Conservation (phyloP, 106 monocot genomes). For the Dioscorea dumetorum region DNA sequence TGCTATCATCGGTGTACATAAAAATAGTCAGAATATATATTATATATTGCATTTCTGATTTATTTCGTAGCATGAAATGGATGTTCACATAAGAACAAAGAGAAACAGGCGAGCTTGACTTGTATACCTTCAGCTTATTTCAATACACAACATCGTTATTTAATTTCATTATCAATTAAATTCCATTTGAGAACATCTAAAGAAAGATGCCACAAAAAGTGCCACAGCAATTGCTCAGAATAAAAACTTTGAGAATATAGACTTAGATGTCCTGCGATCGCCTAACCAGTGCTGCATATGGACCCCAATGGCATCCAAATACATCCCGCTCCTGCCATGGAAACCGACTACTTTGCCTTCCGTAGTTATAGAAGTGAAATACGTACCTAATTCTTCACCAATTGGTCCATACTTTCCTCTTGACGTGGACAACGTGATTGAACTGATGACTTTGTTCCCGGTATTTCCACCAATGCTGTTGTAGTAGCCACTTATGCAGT, state of each 20-base stretch:
- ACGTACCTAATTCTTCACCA: conserved; percentile 33
- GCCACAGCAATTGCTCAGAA: conserved; percentile 1
- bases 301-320: conserved; percentile 34
- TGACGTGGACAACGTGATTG: conserved; percentile 24
- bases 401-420: conserved; percentile 44
- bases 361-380: conserved; percentile 30
- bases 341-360: conserved; percentile 46
- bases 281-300: conserved; percentile 47
- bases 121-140: too few relatives aligned
- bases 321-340: conserved; percentile 30
- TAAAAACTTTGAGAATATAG: conserved; percentile 18
- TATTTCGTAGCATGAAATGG: too few relatives aligned
- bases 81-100: too few relatives aligned
- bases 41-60: too few relatives aligned
- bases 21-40: too few relatives aligned
- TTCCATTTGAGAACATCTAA: too few relatives aligned
- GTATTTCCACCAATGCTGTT: conserved; percentile 4
- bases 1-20: too few relatives aligned
- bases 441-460: conserved; percentile 16
- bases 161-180: too few relatives aligned
- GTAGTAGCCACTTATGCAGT: conserved; percentile 31
- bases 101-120: too few relatives aligned
- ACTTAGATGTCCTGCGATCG: conserved; percentile 11
- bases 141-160: too few relatives aligned
- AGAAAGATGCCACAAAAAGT: too few relatives aligned